phyloP scores from a whole-genome alignment of 495 filamentous ascomycete genomes.

The Penicillium pulvis region DNA sequence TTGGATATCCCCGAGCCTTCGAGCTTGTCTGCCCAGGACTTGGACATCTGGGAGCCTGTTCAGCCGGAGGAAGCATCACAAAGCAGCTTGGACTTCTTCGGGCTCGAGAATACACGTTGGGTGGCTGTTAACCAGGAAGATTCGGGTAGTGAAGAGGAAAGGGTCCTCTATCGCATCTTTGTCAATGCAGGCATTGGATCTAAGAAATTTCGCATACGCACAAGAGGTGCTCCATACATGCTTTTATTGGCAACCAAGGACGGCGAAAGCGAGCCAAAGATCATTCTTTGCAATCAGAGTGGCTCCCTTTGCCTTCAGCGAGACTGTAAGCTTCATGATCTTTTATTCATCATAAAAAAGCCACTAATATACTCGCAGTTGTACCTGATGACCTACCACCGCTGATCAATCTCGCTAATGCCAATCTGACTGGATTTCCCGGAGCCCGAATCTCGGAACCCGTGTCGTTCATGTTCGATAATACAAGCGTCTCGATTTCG shows the following conservation, averaged over 20 bases:
- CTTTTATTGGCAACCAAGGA: slow-evolving; percentile 39
- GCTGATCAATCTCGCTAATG: slow-evolving; percentile 22
- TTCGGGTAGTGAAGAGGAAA: slow-evolving; percentile 43
- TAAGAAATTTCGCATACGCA: slow-evolving; percentile 41
- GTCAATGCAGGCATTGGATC: slow-evolving; percentile 45
- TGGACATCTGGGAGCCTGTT: slow-evolving; percentile 42
- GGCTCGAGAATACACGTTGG: slow-evolving; percentile 36
- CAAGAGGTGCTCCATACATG: slow-evolving; percentile 46
- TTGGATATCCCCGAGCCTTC: slow-evolving; percentile 33
- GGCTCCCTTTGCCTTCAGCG: slow-evolving; percentile 43
- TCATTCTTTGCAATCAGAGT: slow-evolving; percentile 47
- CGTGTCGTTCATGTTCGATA: slow-evolving; percentile 35
- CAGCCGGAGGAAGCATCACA: slow-evolving; percentile 36
- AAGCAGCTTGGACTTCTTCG: slow-evolving; percentile 18
- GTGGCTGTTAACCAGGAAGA: slow-evolving; percentile 42
- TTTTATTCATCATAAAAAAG: neutral
- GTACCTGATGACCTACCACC: slow-evolving; percentile 24
- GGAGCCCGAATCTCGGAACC: slow-evolving; percentile 30
- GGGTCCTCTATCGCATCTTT: slow-evolving; percentile 42
- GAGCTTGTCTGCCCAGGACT: slow-evolving; percentile 28
- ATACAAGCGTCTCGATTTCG: slow-evolving; percentile 31
- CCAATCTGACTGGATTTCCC: slow-evolving; percentile 19
- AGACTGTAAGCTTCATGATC: slow-evolving; percentile 31
- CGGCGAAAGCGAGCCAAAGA: slow-evolving; percentile 44
- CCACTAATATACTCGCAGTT: slow-evolving; percentile 17